phyloP scores from a whole-genome alignment of 305 asterid species.

The Fraxinus floribunda region DNA sequence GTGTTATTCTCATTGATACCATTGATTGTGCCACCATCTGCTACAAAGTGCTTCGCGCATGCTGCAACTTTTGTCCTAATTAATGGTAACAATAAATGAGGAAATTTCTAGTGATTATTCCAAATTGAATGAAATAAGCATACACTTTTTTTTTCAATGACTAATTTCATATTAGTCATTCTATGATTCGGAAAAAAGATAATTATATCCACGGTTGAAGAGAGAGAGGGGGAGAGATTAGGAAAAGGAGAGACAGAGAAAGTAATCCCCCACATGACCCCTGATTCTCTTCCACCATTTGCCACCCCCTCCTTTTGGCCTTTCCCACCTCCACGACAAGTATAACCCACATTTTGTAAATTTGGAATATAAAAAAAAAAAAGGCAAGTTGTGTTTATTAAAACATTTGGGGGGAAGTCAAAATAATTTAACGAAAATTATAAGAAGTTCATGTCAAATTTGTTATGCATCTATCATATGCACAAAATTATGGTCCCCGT shows the following conservation, averaged over 20 bases:
- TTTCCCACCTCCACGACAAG: not conserved
- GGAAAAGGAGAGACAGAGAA: not conserved
- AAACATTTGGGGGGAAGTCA: not conserved
- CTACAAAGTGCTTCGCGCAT: conserved; percentile 59
- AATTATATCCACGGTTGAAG: not conserved
- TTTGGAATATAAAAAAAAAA: not conserved
- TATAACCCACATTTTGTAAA: not conserved
- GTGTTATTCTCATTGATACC: conserved; percentile 57
- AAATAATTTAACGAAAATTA: not conserved
- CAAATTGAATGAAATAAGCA: not conserved
- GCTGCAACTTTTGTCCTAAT: conserved; percentile 42
- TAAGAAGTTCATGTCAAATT: not conserved
- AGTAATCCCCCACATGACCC: not conserved
- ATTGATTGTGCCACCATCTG: conserved; percentile 49
- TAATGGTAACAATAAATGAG: not conserved
- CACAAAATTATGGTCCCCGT: not conserved
- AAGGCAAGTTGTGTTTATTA: not conserved
- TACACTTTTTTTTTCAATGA: not conserved
- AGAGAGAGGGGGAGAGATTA: not conserved
- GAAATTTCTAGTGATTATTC: not conserved
- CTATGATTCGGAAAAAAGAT: not conserved
- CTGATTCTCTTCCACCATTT: not conserved
- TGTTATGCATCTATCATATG: not conserved
- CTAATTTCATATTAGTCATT: not conserved
- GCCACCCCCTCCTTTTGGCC: not conserved